A percentile compares a stretch with the other conserved stretches of the same genome.
Conservation (phyloP, 805 yeast genomes). For the Helenozyma rhizophorensis region DNA sequence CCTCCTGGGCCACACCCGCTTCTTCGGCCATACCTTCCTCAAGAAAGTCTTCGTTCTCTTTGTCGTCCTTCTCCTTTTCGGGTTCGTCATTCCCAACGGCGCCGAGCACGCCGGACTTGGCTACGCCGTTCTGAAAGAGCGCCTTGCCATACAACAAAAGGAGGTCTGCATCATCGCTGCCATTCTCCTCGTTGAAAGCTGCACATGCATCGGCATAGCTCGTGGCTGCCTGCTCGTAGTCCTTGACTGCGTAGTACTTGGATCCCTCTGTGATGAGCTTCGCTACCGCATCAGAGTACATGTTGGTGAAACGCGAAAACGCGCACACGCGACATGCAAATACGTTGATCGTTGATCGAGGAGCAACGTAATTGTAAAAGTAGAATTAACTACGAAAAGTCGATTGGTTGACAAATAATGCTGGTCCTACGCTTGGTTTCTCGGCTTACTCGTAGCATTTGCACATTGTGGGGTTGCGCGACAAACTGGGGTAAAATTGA, state of each 20-base stretch:
- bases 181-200: constrained; percentile 40
- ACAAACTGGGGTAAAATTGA: too few relatives aligned
- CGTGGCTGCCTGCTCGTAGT: constrained; percentile 66
- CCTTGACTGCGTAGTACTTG: constrained; percentile 56
- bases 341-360: background rate
- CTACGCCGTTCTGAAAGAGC: constrained; percentile 70
- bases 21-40: constrained; percentile 14
- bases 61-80: constrained; percentile 1
- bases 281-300: constrained; percentile 13
- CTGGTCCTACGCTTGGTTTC: too few relatives aligned
- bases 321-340: background rate
- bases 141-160: constrained; percentile 76
- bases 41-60: constrained; percentile 7
- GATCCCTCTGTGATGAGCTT: constrained; percentile 52
- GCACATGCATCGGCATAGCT: constrained; percentile 73
- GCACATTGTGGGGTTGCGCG: too few relatives aligned
- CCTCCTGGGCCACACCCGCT: constrained; percentile 19
- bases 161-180: constrained; percentile 70
- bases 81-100: constrained; percentile 7
- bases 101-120: constrained; percentile 74
- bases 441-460: too few relatives aligned
- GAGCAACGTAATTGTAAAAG: too few relatives aligned
- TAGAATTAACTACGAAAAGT: too few relatives aligned
- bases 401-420: too few relatives aligned
- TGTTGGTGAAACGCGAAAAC: constrained; percentile 1